Percentiles rank a stretch among this genome's conserved stretches.
Evolutionary conservation across 257 asterid genomes (phyloP).

Genomic region (Gentiana straminea): DNA sequence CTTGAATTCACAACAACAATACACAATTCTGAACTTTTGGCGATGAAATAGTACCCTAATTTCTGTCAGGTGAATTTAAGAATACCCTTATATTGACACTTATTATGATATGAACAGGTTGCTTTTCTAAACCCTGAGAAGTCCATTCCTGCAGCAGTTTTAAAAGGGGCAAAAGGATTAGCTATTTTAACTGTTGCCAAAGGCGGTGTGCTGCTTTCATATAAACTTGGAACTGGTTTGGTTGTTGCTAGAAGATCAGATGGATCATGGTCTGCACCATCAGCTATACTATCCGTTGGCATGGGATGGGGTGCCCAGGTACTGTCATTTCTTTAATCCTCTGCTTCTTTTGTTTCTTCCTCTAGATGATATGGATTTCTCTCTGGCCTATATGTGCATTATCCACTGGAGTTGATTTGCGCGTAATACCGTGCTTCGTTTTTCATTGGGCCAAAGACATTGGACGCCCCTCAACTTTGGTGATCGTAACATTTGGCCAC

Average conservation of each 20-base stretch:
- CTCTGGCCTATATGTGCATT: too few species aligned
- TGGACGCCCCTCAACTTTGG: too few species aligned
- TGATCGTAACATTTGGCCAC: too few species aligned
- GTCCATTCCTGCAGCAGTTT: slow-evolving; percentile 76
- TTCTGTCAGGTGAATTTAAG: neutral
- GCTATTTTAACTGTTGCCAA: slow-evolving; percentile 92
- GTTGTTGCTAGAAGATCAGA: slow-evolving; percentile 85
- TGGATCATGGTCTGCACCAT: slow-evolving; percentile 99
- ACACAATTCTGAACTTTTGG: neutral
- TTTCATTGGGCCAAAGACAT: too few species aligned
- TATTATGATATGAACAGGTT: slow-evolving; percentile 38
- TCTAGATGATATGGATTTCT: too few species aligned
- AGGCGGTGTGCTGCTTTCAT: slow-evolving; percentile 74
- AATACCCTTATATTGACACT: neutral
- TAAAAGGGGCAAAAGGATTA: slow-evolving; percentile 89
- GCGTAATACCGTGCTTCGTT: too few species aligned
- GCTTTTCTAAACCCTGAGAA: slow-evolving; percentile 92
- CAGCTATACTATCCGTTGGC: slow-evolving; percentile 86
- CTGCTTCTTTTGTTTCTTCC: too few species aligned
- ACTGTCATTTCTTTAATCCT: slow-evolving; percentile 2
- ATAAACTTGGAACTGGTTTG: slow-evolving; percentile 92
- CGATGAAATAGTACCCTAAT: neutral
- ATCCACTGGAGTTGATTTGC: too few species aligned
- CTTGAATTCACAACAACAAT: too few species aligned
- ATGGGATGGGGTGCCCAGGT: slow-evolving; percentile 99